Evolutionary conservation across 2,329 filamentous ascomycete species (phyloP), one percentile per base, ranked within the genome.

Genomic region (Sclerotinia subarctica): DNA sequence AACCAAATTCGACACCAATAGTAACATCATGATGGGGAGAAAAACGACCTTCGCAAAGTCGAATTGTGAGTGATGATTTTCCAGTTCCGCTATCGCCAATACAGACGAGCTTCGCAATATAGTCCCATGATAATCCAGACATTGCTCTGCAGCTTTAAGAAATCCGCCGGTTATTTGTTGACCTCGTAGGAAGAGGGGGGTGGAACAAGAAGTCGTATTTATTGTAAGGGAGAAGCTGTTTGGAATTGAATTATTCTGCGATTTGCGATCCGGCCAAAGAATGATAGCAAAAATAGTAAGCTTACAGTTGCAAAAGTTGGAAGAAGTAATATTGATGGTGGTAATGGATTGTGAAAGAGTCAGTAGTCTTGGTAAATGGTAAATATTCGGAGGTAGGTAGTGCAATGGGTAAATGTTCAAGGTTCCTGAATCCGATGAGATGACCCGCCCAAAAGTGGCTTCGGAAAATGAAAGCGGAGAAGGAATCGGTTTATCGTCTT

Each of bases 61-160:
- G 92, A 78, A 97, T 94, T 68, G 94, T 97, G 74, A 97, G 87
- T 80, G 92, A 88, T 71, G 93, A 96, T 84, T 99, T 99, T 77
- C 95, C 95, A 78, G 93, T 96, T 78, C 94, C 95, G 57, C 91
- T 95, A 82, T 98, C 95, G 79, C 95, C 95, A 77, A 99, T 93
- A 82, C 93, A 96, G 78, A 98, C 94, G 76, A 99, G 92, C 82
- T 99, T 99, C 80, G 94, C 94, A 78, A 98, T 99, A 83, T 96
- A 98, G 83, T 98, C 93, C 94, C 94, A 98, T 80, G 93, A 90
- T 76, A 89, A 86, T 49, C 83, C 79, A 35, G 82, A 84, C 85
- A 88, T 88, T 78, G 65, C 11, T 49, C 7, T 29, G 8, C 1
- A 3, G 29, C 1, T n/a, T 60, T 24, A 32, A 13, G n/a, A 7